Base-by-base conservation (phyloP, 1,284 basidiomycete species). In the Inonotus obliquus region DNA sequence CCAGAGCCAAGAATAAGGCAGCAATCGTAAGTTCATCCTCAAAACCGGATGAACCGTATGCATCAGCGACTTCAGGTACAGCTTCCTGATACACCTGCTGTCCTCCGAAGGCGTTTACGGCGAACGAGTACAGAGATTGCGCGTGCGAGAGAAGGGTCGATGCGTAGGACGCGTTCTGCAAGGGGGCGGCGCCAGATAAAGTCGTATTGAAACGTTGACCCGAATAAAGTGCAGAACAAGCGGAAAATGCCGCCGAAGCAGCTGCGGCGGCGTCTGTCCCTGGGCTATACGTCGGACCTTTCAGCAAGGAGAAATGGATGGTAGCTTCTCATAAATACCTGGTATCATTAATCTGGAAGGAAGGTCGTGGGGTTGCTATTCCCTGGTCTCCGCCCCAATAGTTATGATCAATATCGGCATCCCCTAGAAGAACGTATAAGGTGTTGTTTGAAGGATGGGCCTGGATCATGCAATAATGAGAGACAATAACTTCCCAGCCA, bases 181-280 rank as follows among this genome's bases (percentile, higher is more conserved):
- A 78, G 0, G 85, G 83, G 1, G 88, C 85, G 9, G 87, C 84
- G 2, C 81, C 75, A 60, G 81, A 85, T 47, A 79, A 76, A 27
- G 77, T 71, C 32, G 82, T 77, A 54, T 74, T 74, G 71, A 86
- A 84, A 9, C 76, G 67, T 49, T 74, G 77, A 58, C 80, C 80
- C 48, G 84, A 77, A 70, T 96, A 97, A 32, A 96, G 81, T 63
- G 86, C 81, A 0, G 93, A 87, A 67, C 90, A 94, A 0, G 94
- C 84, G 9, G 94, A 84, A 70, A 97, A 94, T 6, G 94, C 93
- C 1, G 91, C 89, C 0, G 94, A 85, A 11, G 90, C 83, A 32
- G 85, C 82, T 0, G 94, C 92, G 45, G 91, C 92, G 19, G 84
- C 92, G 69, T 98, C 95, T 0, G 95, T 96, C 39, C 95, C 95